Base-by-base conservation (phyloP, 352 stramenopile genomes). In the Phytophthora sansomeana region DNA sequence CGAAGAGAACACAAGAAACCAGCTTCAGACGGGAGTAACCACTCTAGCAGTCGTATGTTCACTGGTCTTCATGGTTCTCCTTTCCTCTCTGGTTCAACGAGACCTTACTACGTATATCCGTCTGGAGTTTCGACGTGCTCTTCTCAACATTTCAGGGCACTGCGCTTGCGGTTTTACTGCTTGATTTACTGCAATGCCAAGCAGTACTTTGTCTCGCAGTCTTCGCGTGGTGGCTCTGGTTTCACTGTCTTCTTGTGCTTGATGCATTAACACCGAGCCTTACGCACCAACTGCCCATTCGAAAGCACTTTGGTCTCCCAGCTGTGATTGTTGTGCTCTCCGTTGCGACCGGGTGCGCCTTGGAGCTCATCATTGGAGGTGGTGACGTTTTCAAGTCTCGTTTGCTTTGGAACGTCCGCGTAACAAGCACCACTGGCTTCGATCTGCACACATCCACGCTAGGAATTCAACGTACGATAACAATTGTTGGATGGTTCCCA, bases 201-300 rank as follows among this genome's bases (percentile, higher is more conserved):
- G 5, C 29, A 8, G 51, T 70, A 10, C 71, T 32, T 7, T 54
- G 54, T 21, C 36, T 88, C 32, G 71, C 71, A 16, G 32, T 88
- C 17, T 7, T 77, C 13, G 58, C 75, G 6, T 88, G 79, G 75
- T 64, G 58, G 63, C 30, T 83, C 19, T 87, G 81, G 77, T 81
- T 86, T 33, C 77, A 84, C 36, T 88, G 62, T 44, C 2, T 83
- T 8, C 59, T 90, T 6, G 58, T 72, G 6, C 50, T 87, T 10
- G 81, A 88, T 41, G 77, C 79, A 17, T 35, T 88, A 28, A 85
- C 73, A 5, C 79, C 77, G 2, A 53, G 60, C 21, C 26, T 77
- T 19, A 61, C 56, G 9, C 8, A 19, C 0, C 53, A 55, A 6
- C n/a, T 73, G 0, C 26, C 58, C 10, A 55, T 68, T 46, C 48